These are phyloP conservation scores for Ascoidea asiatica DNA, from an alignment of 805 yeast genomes.

Conservation along the genomic window DNA sequence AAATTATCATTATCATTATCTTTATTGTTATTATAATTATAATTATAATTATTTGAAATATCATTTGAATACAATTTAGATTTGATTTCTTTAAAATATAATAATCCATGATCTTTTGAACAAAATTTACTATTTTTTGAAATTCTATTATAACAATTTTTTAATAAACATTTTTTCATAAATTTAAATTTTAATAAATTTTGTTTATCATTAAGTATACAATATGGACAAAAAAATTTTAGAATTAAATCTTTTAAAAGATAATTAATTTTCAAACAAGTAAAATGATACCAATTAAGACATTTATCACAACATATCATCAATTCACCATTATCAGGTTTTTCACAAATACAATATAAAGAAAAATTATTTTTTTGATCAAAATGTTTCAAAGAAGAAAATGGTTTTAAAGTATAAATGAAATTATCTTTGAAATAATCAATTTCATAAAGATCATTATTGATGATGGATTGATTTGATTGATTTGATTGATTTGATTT, in stretches of 20 bases:
- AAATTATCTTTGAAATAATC: too few species aligned
- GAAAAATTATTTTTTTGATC: too few species aligned
- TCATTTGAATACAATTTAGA: slow-evolving; percentile 7
- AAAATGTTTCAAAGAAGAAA: too few species aligned
- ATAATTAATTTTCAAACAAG: slow-evolving; percentile 49
- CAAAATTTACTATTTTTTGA: slow-evolving; percentile 55
- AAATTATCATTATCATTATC: too few species aligned
- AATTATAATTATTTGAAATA: too few species aligned
- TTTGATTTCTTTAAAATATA: slow-evolving; percentile 17
- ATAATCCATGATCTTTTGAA: slow-evolving; percentile 54
- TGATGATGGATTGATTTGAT: too few species aligned
- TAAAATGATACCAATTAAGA: slow-evolving; percentile 89
- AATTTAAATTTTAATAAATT: slow-evolving; percentile 70
- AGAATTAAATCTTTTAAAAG: slow-evolving; percentile 41
- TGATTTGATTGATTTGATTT: too few species aligned
- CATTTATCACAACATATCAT: slow-evolving; percentile 96
- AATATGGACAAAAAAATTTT: slow-evolving; percentile 60
- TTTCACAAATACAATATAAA: slow-evolving; percentile 66
- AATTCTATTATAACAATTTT: slow-evolving; percentile 43
- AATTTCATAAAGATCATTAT: too few species aligned
- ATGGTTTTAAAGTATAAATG: too few species aligned
- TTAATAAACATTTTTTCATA: slow-evolving; percentile 59
- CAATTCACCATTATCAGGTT: slow-evolving; percentile 63
- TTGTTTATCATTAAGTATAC: slow-evolving; percentile 30
- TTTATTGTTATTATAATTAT: too few species aligned